Evolutionary conservation across 345 rosid genomes (phyloP), one percentile per base, ranked within the genome.

Genomic region (Iberis pinnata): DNA sequence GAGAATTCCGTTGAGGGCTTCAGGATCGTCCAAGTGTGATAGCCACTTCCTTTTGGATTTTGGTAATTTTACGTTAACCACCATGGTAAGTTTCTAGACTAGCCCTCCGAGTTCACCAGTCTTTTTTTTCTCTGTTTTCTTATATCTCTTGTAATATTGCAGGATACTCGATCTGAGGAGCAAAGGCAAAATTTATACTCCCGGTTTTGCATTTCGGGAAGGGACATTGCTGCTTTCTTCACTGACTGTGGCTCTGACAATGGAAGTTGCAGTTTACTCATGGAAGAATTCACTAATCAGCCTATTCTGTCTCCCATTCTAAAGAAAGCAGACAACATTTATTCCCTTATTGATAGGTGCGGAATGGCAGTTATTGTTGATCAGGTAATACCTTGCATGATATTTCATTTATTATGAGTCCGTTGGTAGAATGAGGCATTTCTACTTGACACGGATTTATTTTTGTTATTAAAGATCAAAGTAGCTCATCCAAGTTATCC

Each of bases 321-420:
- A 13, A 82, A 72, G 49, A 75, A 71, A 61, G 72, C 42, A 9
- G 83, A 73, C 43, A 47, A 53, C 26, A 73, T 71, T 71, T 85
- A 75, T 75, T 92, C 97, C 55, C 86, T 92, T 42, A 72, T 92
- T 59, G 97, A 92, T 72, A 78, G 83, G 70, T 92, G 96, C 75
- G 94, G 98, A 61, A 83, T 88, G 88, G 88, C 84, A 25, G 98
- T 88, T 61, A 78, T 92, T 64, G 83, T 92, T 68, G 98, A 92
- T 74, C 89, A 83, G 98, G 98, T 92, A 72, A 42, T 33, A 15
- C 49, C 68, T 45, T 43, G 7, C n/a, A 31, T 53, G 24, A 7
- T 33, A 63, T 42, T 68, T 60, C 12, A 37, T 26, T 32, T 47
- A n/a, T 68, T 19, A 41, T 27, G 26, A 42, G 54, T 50, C 50